phyloP scores from a whole-genome alignment of 345 rosid species.

The Salix koriyanagi region DNA sequence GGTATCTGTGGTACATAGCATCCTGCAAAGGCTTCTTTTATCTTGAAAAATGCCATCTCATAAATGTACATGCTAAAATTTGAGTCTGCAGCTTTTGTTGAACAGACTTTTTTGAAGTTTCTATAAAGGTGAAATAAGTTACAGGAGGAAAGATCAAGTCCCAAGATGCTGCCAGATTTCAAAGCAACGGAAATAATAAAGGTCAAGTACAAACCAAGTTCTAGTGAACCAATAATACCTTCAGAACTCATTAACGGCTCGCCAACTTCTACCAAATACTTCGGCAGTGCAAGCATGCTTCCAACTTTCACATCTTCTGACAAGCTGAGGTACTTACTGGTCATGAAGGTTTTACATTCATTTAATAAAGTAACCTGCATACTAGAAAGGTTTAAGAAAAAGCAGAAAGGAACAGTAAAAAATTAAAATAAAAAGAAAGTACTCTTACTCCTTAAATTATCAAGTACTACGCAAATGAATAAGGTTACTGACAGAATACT shows the following conservation, averaged over 20 bases:
- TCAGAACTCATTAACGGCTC: background rate
- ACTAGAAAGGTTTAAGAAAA: background rate
- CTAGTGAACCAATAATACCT: background rate
- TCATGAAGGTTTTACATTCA: constrained; percentile 4
- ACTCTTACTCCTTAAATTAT: background rate
- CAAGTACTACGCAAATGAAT: background rate
- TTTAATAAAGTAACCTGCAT: background rate
- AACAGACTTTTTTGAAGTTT: background rate
- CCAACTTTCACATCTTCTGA: constrained; percentile 1
- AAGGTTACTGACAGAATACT: background rate
- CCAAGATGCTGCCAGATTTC: background rate
- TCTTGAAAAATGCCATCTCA: background rate
- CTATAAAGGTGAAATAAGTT: background rate
- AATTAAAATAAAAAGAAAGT: too few relatives aligned
- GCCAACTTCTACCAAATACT: constrained; percentile 6
- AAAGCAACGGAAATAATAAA: background rate
- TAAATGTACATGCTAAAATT: background rate
- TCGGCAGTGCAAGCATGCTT: background rate
- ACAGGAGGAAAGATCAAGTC: background rate
- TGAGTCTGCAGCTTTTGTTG: background rate
- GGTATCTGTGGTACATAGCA: background rate
- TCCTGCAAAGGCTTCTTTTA: background rate
- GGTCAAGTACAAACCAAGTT: background rate
- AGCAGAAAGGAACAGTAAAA: too few relatives aligned
- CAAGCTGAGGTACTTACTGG: background rate